A percentile compares a stretch with the other conserved stretches of the same genome.
Conservation (phyloP, 805 yeast species). For the Wickerhamomyces queroliae region DNA sequence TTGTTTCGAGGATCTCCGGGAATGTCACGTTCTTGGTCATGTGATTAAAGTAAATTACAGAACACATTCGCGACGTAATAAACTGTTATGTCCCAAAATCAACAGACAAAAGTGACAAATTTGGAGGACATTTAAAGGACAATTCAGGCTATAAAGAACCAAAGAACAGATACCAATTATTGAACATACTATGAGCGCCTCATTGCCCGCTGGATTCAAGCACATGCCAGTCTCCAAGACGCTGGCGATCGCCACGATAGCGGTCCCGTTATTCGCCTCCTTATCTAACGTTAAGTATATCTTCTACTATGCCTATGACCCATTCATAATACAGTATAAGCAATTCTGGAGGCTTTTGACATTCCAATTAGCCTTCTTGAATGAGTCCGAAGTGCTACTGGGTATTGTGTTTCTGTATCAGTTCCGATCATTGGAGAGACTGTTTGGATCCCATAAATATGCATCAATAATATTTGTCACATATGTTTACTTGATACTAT, state of each 20-base stretch:
- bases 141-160: no score
- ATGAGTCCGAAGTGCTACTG: constrained; percentile 30
- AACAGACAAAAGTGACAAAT: no score
- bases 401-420: constrained; percentile 30
- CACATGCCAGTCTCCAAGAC: constrained; percentile 29
- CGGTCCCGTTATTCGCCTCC: constrained; percentile 27
- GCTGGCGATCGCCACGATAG: constrained; percentile 16
- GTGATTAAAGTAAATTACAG: neutral
- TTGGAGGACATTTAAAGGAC: no score
- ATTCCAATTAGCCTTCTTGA: constrained; percentile 18
- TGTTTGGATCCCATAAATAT: constrained; percentile 30
- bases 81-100: no score
- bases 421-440: constrained; percentile 31
- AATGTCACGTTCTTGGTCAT: neutral
- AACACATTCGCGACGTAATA: constrained; percentile 1
- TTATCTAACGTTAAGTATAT: constrained; percentile 30
- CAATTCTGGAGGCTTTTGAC: constrained; percentile 24
- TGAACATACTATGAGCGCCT: constrained; percentile 17
- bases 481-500: constrained; percentile 11
- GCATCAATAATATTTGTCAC: constrained; percentile 16
- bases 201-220: constrained; percentile 31
- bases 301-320: constrained; percentile 25
- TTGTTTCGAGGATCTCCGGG: neutral
- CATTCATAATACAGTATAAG: constrained; percentile 28
- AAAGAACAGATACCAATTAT: neutral